Percentiles rank a stretch among this genome's conserved stretches.
Conservation (phyloP, 2,329 filamentous ascomycete genomes). For the Sarocladium kiliense region DNA sequence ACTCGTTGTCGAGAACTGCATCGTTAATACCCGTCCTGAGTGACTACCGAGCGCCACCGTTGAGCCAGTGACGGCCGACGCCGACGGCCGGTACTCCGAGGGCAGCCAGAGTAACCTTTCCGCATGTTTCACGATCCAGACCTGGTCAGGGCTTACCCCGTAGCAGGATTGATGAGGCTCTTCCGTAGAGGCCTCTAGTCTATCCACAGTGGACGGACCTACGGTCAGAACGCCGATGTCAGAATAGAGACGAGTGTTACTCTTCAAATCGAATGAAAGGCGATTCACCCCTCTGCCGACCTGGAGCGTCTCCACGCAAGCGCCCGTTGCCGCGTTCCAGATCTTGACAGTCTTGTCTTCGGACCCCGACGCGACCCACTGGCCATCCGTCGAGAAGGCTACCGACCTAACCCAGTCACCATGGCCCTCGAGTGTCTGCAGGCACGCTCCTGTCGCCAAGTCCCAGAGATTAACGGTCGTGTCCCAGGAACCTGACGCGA, state of each 20-base stretch:
- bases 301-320: neutral
- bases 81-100: slow-evolving; percentile 7
- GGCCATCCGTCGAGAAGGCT: slow-evolving; percentile 11
- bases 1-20: neutral
- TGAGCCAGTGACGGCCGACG: slow-evolving; percentile 3
- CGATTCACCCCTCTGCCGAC: neutral
- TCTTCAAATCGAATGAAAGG: neutral
- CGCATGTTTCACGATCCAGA: slow-evolving; percentile 9
- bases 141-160: neutral
- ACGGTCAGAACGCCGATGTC: neutral
- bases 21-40: slow-evolving; percentile 2
- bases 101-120: slow-evolving; percentile 11
- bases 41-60: slow-evolving; percentile 9
- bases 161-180: neutral
- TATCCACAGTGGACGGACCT: neutral
- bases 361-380: slow-evolving; percentile 10
- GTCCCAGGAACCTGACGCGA: no score
- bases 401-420: slow-evolving; percentile 6
- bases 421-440: slow-evolving; percentile 15
- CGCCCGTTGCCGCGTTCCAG: slow-evolving; percentile 1
- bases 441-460: no score
- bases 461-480: no score
- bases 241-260: neutral
- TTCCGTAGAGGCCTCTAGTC: no score
- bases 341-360: neutral